phyloP scores from a whole-genome alignment of 139 green algal genomes.

The Pleodorina starrii region DNA sequence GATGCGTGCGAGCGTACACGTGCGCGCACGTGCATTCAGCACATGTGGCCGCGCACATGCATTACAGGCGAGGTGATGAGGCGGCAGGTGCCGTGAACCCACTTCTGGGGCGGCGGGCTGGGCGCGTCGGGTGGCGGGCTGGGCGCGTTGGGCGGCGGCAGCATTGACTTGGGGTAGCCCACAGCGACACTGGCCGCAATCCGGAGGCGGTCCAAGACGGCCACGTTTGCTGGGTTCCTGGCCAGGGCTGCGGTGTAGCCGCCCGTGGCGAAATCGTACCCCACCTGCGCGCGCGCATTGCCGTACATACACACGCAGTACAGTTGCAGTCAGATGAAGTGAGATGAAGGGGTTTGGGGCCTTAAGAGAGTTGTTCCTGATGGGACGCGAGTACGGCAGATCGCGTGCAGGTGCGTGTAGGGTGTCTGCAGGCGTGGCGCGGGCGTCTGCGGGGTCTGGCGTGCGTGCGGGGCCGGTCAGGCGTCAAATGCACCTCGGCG shows the following conservation, averaged over 20 bases:
- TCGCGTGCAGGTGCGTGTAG: no score
- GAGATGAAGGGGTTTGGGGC: background rate
- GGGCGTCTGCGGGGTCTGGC: background rate
- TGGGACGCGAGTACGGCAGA: background rate
- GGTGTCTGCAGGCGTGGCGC: background rate
- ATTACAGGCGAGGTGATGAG: no score
- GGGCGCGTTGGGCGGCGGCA: background rate
- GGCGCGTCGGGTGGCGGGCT: background rate
- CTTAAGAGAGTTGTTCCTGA: background rate
- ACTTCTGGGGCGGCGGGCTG: no score
- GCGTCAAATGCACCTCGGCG: background rate
- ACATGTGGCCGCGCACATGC: no score
- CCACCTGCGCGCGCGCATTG: background rate
- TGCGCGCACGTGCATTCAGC: no score
- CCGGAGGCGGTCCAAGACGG: background rate
- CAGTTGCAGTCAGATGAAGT: background rate
- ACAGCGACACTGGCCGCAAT: background rate
- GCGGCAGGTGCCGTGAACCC: no score
- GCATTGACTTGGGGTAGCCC: background rate
- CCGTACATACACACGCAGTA: background rate
- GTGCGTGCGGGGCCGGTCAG: background rate
- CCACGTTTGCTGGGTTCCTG: background rate
- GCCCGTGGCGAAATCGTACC: slow-evolving; percentile 5
- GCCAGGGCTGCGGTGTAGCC: background rate
- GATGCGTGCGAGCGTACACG: no score